Evolutionary conservation across 2,329 filamentous ascomycete genomes (phyloP).

Genomic region (Colletotrichum cuscutae): DNA sequence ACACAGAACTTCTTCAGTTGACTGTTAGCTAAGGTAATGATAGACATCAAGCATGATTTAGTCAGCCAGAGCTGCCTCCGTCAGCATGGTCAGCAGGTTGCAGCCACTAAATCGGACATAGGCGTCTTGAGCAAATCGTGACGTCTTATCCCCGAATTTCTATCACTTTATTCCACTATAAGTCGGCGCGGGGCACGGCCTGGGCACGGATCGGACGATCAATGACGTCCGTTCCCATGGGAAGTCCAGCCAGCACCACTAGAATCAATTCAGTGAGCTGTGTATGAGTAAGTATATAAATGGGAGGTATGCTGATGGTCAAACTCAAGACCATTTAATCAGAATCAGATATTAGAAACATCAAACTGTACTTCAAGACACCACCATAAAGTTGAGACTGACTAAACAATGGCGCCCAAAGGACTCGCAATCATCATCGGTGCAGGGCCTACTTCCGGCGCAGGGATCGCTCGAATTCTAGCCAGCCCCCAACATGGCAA

Average conservation of each 20-base stretch:
- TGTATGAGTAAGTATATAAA: not conserved
- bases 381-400: not conserved
- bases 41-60: not conserved
- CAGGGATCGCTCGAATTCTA: slow-evolving; percentile 66
- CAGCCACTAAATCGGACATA: not conserved
- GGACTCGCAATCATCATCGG: slow-evolving; percentile 63
- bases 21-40: too few species aligned
- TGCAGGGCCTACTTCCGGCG: slow-evolving; percentile 60
- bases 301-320: not conserved
- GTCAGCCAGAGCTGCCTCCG: not conserved
- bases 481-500: slow-evolving; percentile 62
- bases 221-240: slow-evolving; percentile 11
- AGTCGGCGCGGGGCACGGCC: not conserved
- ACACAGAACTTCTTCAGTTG: too few species aligned
- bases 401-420: slow-evolving; percentile 52
- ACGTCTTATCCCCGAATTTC: slow-evolving; percentile 9
- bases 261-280: not conserved
- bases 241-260: not conserved
- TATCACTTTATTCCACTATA: not conserved
- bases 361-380: not conserved
- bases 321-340: too few species aligned
- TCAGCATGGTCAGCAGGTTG: not conserved
- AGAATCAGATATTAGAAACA: too few species aligned
- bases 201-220: slow-evolving; percentile 12
- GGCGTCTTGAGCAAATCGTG: not conserved